Conservation (phyloP, 2,329 filamentous ascomycete species). For the Thielaviopsis ethacetica region DNA sequence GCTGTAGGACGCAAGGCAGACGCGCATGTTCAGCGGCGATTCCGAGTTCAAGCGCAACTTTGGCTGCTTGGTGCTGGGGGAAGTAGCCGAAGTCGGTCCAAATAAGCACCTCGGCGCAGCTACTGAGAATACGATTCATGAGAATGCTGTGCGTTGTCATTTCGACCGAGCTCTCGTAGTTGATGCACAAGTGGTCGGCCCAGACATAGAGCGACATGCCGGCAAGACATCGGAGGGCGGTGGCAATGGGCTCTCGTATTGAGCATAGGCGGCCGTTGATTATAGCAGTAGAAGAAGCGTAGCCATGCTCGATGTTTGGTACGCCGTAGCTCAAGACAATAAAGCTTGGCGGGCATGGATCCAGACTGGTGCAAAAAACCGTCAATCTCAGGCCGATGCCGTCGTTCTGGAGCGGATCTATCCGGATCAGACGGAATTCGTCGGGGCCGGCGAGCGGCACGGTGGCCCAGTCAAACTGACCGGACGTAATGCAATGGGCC, state of each 20-base stretch:
- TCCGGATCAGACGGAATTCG: not conserved
- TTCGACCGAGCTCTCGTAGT: conserved; percentile 3
- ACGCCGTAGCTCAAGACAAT: not conserved
- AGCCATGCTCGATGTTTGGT: not conserved
- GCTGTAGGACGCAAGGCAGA: not conserved
- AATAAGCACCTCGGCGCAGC: not conserved
- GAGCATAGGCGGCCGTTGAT: not conserved
- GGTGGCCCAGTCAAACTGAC: not conserved
- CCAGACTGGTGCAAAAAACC: not conserved
- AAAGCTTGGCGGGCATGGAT: not conserved
- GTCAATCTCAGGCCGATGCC: not conserved
- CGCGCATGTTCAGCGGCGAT: not conserved
- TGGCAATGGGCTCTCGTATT: not conserved
- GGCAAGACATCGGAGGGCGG: not conserved
- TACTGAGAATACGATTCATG: not conserved
- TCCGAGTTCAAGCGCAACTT: not conserved
- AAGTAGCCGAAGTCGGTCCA: not conserved
- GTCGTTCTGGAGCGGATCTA: not conserved
- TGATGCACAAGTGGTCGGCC: conserved; percentile 12
- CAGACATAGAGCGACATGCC: not conserved
- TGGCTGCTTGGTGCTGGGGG: not conserved
- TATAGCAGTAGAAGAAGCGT: not conserved
- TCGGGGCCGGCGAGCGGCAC: not conserved
- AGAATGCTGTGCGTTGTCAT: conserved; percentile 6
- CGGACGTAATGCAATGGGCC: not conserved